Percentiles rank a stretch among this genome's conserved stretches.
These are phyloP conservation scores for Boletus rubroflammeus DNA, from an alignment of 768 basidiomycete genomes.

Conservation along the genomic window DNA sequence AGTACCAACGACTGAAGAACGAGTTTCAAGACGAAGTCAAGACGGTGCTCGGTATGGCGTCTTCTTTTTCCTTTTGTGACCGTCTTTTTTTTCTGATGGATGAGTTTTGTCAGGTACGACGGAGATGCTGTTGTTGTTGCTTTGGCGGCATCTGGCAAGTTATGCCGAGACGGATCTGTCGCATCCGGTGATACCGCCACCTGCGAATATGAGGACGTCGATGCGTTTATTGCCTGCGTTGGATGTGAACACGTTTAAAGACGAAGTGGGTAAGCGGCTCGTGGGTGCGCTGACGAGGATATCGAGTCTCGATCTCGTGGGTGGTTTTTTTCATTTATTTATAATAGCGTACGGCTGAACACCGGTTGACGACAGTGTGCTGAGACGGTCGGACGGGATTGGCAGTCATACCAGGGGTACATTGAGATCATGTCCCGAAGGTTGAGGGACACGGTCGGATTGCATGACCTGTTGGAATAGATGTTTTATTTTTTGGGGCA, in stretches of 20 bases:
- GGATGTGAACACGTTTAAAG: constrained; percentile 55
- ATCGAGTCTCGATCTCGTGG: constrained; percentile 47
- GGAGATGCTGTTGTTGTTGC: constrained; percentile 75
- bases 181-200: constrained; percentile 1
- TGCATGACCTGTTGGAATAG: constrained; percentile 41
- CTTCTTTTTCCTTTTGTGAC: background rate
- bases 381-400: constrained; percentile 48
- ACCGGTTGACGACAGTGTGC: constrained; percentile 30
- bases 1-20: constrained; percentile 46
- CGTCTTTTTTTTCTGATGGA: background rate
- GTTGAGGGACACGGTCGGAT: constrained; percentile 59
- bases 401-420: constrained; percentile 64
- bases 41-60: constrained; percentile 47
- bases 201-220: constrained; percentile 39
- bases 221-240: constrained; percentile 56
- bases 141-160: constrained; percentile 77
- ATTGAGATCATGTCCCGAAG: constrained; percentile 74
- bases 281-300: constrained; percentile 54
- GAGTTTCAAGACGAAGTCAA: constrained; percentile 46
- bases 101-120: constrained; percentile 45
- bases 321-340: constrained; percentile 12
- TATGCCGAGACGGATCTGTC: constrained; percentile 43
- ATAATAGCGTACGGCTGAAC: background rate
- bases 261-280: constrained; percentile 54
- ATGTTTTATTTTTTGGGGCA: background rate